Percentiles rank a stretch among this genome's conserved stretches.
phyloP scores from a whole-genome alignment of 768 basidiomycete species.

The Trametes meyenii region DNA sequence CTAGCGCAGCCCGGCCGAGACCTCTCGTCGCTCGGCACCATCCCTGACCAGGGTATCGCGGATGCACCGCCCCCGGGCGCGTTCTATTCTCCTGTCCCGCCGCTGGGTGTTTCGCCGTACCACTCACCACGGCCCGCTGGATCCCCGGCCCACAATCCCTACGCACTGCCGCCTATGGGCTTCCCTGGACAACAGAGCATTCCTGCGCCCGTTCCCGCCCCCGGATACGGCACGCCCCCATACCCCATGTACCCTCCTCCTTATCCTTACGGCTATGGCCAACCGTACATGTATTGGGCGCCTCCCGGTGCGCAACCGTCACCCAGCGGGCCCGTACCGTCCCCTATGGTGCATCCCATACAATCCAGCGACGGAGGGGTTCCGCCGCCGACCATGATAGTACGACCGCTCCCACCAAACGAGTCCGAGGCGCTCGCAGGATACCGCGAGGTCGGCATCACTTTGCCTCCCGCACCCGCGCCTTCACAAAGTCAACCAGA shows the following conservation, averaged over 20 bases:
- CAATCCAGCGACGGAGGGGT: conserved; percentile 17
- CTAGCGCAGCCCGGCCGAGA: background rate
- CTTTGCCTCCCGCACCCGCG: conserved; percentile 24
- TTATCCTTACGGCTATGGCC: conserved; percentile 38
- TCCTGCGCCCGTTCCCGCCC: conserved; percentile 21
- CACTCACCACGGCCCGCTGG: conserved; percentile 26
- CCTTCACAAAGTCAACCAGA: background rate
- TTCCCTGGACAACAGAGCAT: conserved; percentile 23
- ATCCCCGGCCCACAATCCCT: conserved; percentile 22
- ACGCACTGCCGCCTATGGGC: conserved; percentile 24
- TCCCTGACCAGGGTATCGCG: conserved; percentile 8
- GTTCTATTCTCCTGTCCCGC: conserved; percentile 18
- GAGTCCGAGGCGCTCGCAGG: conserved; percentile 40
- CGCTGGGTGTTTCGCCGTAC: conserved; percentile 21
- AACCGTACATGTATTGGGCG: conserved; percentile 44
- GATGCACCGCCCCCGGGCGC: conserved; percentile 5
- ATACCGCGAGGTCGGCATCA: conserved; percentile 35
- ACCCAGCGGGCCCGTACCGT: background rate
- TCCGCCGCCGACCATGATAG: conserved; percentile 37
- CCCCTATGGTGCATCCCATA: conserved; percentile 6
- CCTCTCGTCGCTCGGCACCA: background rate
- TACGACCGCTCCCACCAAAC: conserved; percentile 37
- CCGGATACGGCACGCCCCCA: conserved; percentile 36
- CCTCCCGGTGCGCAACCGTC: conserved; percentile 9
- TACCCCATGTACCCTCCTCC: conserved; percentile 39